A percentile compares a stretch with the other conserved stretches of the same genome.
Evolutionary conservation across 2,329 filamentous ascomycete genomes (phyloP).

Genomic region (Lasiodiplodia sp.): DNA sequence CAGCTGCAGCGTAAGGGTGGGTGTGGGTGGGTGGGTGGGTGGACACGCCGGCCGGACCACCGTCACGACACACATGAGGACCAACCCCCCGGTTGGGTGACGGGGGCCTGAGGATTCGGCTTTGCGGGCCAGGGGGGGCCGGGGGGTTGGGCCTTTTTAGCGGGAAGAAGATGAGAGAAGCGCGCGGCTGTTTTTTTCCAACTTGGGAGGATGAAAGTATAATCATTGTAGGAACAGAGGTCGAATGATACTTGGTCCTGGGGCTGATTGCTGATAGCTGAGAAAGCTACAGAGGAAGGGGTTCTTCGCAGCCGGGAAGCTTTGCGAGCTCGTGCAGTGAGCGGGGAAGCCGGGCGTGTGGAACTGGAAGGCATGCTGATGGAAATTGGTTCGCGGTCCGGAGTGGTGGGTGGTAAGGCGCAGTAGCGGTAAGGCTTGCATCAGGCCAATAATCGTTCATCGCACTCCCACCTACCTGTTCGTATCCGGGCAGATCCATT

Average conservation of each 20-base stretch:
- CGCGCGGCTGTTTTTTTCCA: background rate
- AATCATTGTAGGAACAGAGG: background rate
- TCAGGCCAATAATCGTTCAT: background rate
- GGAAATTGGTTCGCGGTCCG: background rate
- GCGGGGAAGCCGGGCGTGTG: background rate
- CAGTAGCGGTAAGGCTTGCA: slow-evolving; percentile 13
- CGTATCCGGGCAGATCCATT: background rate
- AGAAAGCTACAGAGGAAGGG: background rate
- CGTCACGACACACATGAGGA: too few relatives aligned
- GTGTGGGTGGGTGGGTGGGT: background rate
- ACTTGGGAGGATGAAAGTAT: background rate
- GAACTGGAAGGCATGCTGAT: background rate
- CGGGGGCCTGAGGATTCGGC: too few relatives aligned
- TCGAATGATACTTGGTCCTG: background rate
- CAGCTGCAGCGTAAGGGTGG: background rate
- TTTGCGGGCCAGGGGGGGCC: too few relatives aligned
- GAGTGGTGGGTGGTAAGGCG: background rate
- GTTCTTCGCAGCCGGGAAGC: background rate
- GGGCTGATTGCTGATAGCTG: background rate
- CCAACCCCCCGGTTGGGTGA: too few relatives aligned
- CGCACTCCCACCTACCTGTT: background rate
- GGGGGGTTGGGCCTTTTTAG: too few relatives aligned
- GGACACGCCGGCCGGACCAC: too few relatives aligned
- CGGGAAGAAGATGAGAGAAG: background rate
- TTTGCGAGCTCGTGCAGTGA: background rate